Base-by-base conservation (phyloP, 2,329 filamentous ascomycete genomes). In the Colletotrichum kahawae region DNA sequence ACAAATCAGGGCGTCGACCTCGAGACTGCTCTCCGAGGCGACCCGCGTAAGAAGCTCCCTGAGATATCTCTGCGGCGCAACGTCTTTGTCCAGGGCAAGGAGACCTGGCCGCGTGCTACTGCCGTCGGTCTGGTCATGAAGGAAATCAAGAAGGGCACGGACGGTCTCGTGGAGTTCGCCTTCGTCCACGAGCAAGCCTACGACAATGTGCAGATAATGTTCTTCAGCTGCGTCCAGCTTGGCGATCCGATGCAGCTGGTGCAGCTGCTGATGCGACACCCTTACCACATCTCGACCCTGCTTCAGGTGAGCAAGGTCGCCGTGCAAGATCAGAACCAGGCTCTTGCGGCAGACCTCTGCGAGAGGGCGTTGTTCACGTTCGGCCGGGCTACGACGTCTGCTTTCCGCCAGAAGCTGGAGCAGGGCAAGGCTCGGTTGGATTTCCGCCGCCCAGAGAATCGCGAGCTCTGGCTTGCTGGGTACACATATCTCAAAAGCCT, bases 341-440 rank as follows among this genome's bases (percentile, higher is more conserved):
- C 96, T 1, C 91, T 97, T 5, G 93, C 96, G 0, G 93, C 95
- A 5, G 96, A 98, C 80, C 90, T 98, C 2, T 92, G 97, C 69
- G 96, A 98, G 85, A 91, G 97, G 60, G 96, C 96, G 0, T 89
- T 99, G 7, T 98, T 98, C 85, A 94, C 95, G 0, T 96, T 98
- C 82, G 97, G 96, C n/a, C 92, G 96, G 48, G 94, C 95, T 5
- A 92, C 95, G 1, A 93, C 97, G 75, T 96, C 95, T 10, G 92
- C 94, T 0, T 99, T 98, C 82, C 89, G 93, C 9, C 91, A 91
- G 71, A 93, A 93, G 77, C 84, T 99, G 7, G 90, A 94, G 70
- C 90, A 93, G 80, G 97, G 97, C 38, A 92, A 92, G 78, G 96
- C 95, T 7, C 90, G 95, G 18, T 86, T 99, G 12, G 92, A 96